Conservation (phyloP, 805 yeast genomes). For the Myxozyma monticola region DNA sequence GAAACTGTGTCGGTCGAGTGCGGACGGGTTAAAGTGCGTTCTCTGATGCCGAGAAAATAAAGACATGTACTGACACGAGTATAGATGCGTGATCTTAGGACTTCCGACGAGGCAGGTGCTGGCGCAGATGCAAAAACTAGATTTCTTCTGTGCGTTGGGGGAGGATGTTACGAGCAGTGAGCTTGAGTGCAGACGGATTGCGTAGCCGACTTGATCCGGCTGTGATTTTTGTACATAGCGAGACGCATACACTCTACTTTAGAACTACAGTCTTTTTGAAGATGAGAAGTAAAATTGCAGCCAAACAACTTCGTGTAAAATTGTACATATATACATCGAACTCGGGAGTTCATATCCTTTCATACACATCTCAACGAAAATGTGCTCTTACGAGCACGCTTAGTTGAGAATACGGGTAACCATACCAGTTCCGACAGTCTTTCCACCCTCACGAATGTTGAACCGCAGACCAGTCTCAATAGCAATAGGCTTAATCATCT, state of each 20-base stretch:
- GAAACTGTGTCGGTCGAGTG: slow-evolving; percentile 11
- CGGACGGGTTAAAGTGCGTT: slow-evolving; percentile 13
- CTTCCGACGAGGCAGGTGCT: slow-evolving; percentile 24
- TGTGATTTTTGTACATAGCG: no score
- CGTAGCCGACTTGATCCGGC: no score
- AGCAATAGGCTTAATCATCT: slow-evolving; percentile 87
- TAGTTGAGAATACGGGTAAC: slow-evolving; percentile 88
- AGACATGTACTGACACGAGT: no score
- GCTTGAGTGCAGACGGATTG: slow-evolving; percentile 23
- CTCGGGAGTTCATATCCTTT: no score
- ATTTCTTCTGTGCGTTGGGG: slow-evolving; percentile 24
- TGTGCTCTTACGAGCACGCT: no score
- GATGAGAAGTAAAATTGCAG: no score
- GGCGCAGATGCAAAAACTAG: slow-evolving; percentile 26
- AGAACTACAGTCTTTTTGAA: no score
- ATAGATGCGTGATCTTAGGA: slow-evolving; percentile 15
- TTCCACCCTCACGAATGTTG: slow-evolving; percentile 99
- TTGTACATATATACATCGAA: no score
- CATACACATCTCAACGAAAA: no score
- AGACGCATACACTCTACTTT: no score
- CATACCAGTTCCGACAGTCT: slow-evolving; percentile 98
- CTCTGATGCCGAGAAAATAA: no score
- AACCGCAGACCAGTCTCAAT: slow-evolving; percentile 96
- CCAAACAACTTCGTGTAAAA: no score
- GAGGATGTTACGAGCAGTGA: slow-evolving; percentile 22